A percentile compares a stretch with the other conserved stretches of the same genome.
phyloP scores from a whole-genome alignment of 1,139 yeast genomes.

The Yamadazyma atmosphaerica region DNA sequence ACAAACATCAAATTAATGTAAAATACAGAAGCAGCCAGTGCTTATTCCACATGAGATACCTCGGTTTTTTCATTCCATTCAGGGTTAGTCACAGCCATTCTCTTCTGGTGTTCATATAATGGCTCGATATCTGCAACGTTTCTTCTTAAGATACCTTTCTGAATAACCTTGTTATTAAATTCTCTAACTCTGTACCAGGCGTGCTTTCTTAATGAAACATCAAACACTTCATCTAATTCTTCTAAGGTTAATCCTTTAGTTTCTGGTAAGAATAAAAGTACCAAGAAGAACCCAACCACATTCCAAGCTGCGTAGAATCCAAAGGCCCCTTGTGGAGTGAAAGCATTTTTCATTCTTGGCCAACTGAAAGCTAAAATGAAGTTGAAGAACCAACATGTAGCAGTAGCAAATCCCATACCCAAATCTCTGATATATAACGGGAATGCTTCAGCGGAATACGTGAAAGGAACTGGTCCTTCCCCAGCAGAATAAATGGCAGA shows the following conservation, averaged over 20 bases:
- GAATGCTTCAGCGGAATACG: slow-evolving; percentile 83
- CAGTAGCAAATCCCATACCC: slow-evolving; percentile 85
- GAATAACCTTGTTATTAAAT: slow-evolving; percentile 37
- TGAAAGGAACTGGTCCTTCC: slow-evolving; percentile 90
- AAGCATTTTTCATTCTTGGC: slow-evolving; percentile 69
- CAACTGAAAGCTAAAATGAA: slow-evolving; percentile 79
- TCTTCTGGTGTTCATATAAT: slow-evolving; percentile 46
- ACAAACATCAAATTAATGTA: too few species aligned
- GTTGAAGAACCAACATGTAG: slow-evolving; percentile 85
- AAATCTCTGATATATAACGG: slow-evolving; percentile 83
- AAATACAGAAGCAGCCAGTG: too few species aligned
- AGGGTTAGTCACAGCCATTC: slow-evolving; percentile 59
- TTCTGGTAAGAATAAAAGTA: slow-evolving; percentile 67
- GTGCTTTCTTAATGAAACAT: slow-evolving; percentile 54
- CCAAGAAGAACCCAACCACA: slow-evolving; percentile 68
- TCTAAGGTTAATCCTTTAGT: slow-evolving; percentile 70
- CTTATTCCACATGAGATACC: slow-evolving; percentile 44
- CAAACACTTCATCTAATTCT: slow-evolving; percentile 71
- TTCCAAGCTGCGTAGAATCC: slow-evolving; percentile 93
- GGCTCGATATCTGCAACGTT: slow-evolving; percentile 52
- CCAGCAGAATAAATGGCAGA: slow-evolving; percentile 79
- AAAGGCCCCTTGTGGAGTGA: slow-evolving; percentile 82
- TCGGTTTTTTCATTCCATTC: slow-evolving; percentile 65
- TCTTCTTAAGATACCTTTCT: slow-evolving; percentile 37
- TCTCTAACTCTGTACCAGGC: slow-evolving; percentile 55